Conservation (phyloP, 768 basidiomycete species). For the Boletus reticuloceps region DNA sequence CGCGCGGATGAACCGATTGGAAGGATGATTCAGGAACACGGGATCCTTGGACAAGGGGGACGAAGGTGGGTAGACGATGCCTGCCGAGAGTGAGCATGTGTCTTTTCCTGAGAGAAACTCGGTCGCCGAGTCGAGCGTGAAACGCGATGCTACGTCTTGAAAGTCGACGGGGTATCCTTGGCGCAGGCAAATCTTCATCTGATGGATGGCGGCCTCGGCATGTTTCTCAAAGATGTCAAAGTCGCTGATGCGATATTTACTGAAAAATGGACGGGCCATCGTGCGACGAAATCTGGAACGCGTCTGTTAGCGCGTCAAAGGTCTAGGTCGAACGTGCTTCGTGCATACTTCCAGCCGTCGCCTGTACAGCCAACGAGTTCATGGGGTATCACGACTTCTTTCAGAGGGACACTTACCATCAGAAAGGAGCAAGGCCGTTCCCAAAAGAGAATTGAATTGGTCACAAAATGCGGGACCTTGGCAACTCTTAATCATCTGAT, state of each 20-base stretch:
- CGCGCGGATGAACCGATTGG: slow-evolving; percentile 38
- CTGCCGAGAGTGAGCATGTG: slow-evolving; percentile 36
- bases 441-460: slow-evolving; percentile 15
- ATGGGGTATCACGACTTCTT: neutral
- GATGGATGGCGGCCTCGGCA: slow-evolving; percentile 31
- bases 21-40: slow-evolving; percentile 27
- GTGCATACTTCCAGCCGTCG: slow-evolving; percentile 39
- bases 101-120: slow-evolving; percentile 52
- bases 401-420: no score
- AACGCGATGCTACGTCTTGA: slow-evolving; percentile 42
- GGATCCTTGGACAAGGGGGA: slow-evolving; percentile 22
- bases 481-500: neutral
- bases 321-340: no score
- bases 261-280: slow-evolving; percentile 45
- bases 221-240: slow-evolving; percentile 41
- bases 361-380: slow-evolving; percentile 11
- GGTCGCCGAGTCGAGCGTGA: slow-evolving; percentile 57
- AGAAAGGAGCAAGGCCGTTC: no score
- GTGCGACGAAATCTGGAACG: slow-evolving; percentile 37
- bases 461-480: slow-evolving; percentile 24
- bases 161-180: slow-evolving; percentile 42
- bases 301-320: neutral
- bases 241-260: slow-evolving; percentile 36
- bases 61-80: slow-evolving; percentile 34
- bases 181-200: slow-evolving; percentile 31